Conservation (phyloP, 192 early-diverging fungal genomes). For the Powellomyces hirtus region DNA sequence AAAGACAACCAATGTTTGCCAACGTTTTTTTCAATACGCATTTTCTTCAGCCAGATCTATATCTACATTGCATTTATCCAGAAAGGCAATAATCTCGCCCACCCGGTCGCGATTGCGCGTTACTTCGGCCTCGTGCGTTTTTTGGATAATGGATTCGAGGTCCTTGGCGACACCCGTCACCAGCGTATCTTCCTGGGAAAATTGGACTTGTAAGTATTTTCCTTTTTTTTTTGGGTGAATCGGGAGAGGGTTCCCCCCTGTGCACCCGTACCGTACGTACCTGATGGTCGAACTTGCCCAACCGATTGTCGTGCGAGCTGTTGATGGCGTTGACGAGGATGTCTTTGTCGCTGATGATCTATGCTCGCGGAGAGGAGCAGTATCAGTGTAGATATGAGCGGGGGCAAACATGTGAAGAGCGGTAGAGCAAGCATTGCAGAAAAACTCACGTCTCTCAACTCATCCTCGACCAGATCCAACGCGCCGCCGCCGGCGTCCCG, state of each 20-base stretch:
- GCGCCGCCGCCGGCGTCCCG: background rate
- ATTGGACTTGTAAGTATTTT: background rate
- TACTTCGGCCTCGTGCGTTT: constrained; percentile 50
- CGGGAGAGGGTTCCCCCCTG: background rate
- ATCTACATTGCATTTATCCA: constrained; percentile 51
- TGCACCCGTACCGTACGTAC: background rate
- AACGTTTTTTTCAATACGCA: constrained; percentile 39
- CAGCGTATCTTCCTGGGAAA: constrained; percentile 50
- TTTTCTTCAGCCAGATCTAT: constrained; percentile 61
- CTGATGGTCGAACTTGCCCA: constrained; percentile 57
- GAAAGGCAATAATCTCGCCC: constrained; percentile 55
- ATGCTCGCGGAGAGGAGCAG: no score
- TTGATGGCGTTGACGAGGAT: constrained; percentile 56
- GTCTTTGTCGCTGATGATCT: constrained; percentile 63
- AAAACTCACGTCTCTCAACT: constrained; percentile 27
- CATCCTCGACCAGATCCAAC: constrained; percentile 24
- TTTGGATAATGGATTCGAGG: constrained; percentile 43
- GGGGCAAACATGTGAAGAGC: no score
- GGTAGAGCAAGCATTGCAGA: no score
- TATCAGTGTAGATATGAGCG: no score
- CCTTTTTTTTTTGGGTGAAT: background rate
- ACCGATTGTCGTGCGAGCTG: constrained; percentile 57
- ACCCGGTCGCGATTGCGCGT: constrained; percentile 54
- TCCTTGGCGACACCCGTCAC: constrained; percentile 51
- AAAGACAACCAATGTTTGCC: no score